Conservation (phyloP, 2,329 filamentous ascomycete species). For the Byssochlamys sp. region DNA sequence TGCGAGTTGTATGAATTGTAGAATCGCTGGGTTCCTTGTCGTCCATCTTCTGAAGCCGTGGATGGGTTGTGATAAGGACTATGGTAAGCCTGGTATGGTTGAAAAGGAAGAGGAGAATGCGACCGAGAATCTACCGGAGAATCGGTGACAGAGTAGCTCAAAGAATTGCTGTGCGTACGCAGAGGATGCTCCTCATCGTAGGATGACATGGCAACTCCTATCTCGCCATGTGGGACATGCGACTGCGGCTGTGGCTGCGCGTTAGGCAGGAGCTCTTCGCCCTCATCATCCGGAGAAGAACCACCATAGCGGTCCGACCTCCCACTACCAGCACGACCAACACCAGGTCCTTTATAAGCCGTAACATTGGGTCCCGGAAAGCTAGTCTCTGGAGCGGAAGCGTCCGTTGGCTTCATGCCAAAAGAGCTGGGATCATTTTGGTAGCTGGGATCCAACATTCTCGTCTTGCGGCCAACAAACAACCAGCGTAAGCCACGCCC, state of each 20-base stretch:
- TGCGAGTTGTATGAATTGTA: neutral
- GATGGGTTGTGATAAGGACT: neutral
- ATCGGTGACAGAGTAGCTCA: neutral
- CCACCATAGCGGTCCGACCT: conserved; percentile 15
- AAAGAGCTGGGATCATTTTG: conserved; percentile 19
- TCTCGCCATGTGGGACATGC: neutral
- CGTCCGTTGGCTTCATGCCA: conserved; percentile 16
- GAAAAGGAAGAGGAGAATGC: neutral
- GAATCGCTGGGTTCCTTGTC: neutral
- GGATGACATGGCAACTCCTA: conserved; percentile 8
- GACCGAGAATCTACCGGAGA: neutral
- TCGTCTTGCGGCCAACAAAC: conserved; percentile 57
- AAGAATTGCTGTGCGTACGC: neutral
- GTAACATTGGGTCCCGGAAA: conserved; percentile 13
- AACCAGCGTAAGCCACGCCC: conserved; percentile 72
- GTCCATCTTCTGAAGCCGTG: neutral
- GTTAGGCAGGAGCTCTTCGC: conserved; percentile 28
- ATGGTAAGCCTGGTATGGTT: neutral
- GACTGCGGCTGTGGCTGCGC: conserved; percentile 26
- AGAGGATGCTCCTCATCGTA: conserved; percentile 10
- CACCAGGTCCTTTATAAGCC: conserved; percentile 18
- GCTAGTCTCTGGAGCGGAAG: conserved; percentile 3
- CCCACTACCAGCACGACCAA: conserved; percentile 11
- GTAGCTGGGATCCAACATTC: conserved; percentile 34
- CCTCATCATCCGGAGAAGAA: conserved; percentile 24